phyloP scores from a whole-genome alignment of 768 basidiomycete species.

The Mycena rosella region DNA sequence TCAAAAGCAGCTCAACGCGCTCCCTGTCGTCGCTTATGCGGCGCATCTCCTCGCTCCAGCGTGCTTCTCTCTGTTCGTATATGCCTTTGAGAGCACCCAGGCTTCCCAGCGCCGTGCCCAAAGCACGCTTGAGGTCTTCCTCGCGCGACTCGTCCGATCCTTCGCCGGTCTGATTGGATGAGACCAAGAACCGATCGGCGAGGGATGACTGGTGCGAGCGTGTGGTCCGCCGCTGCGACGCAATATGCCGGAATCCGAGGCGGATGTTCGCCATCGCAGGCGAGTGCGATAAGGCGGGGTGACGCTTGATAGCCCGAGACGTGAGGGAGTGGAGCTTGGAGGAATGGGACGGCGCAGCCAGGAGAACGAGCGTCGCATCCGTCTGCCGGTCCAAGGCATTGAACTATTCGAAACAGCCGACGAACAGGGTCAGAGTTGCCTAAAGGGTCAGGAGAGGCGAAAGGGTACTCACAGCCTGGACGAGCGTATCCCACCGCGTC shows the following conservation, averaged over 20 bases:
- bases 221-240: slow-evolving; percentile 64
- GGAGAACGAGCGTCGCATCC: slow-evolving; percentile 79
- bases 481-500: slow-evolving; percentile 78
- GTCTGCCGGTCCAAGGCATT: slow-evolving; percentile 85
- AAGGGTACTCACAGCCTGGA: slow-evolving; percentile 70
- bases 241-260: slow-evolving; percentile 69
- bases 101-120: slow-evolving; percentile 77
- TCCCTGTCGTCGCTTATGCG: slow-evolving; percentile 76
- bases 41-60: slow-evolving; percentile 80
- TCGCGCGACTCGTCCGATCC: slow-evolving; percentile 72
- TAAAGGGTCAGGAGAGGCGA: slow-evolving; percentile 37
- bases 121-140: slow-evolving; percentile 74
- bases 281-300: slow-evolving; percentile 59
- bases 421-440: slow-evolving; percentile 47
- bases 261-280: slow-evolving; percentile 66
- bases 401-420: slow-evolving; percentile 62
- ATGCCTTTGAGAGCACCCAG: slow-evolving; percentile 72
- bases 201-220: slow-evolving; percentile 59
- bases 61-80: slow-evolving; percentile 75
- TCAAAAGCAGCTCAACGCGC: slow-evolving; percentile 72
- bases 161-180: slow-evolving; percentile 58
- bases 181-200: slow-evolving; percentile 62
- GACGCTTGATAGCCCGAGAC: slow-evolving; percentile 78
- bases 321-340: slow-evolving; percentile 73
- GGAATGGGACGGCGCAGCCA: slow-evolving; percentile 82